Conservation (phyloP, 1,284 basidiomycete genomes). For the Trichosporon sp. region DNA sequence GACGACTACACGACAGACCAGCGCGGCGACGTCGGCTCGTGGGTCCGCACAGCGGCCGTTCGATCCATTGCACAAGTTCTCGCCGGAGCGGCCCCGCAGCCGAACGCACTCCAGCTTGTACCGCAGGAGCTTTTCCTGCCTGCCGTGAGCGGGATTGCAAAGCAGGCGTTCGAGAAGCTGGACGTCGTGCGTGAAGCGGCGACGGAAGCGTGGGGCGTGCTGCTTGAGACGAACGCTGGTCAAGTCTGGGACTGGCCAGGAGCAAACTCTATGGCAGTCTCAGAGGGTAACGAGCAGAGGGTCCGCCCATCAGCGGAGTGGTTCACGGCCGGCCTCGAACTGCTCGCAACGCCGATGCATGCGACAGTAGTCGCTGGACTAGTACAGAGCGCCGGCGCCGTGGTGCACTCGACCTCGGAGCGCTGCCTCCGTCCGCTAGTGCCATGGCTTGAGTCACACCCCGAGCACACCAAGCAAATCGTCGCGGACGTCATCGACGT, state of each 20-base stretch:
- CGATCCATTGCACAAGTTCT: constrained; percentile 42
- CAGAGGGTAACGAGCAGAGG: constrained; percentile 34
- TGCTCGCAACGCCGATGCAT: constrained; percentile 10
- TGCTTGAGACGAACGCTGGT: constrained; percentile 9
- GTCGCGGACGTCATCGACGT: constrained; percentile 57
- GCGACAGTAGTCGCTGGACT: constrained; percentile 63
- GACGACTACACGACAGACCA: constrained; percentile 89
- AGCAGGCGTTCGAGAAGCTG: constrained; percentile 83
- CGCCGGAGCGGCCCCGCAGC: constrained; percentile 12
- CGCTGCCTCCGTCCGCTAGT: constrained; percentile 61
- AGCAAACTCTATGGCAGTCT: constrained; percentile 10
- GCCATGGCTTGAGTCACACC: constrained; percentile 47
- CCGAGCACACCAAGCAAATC: constrained; percentile 52
- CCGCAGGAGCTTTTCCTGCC: constrained; percentile 57
- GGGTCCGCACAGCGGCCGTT: constrained; percentile 75
- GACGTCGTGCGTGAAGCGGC: constrained; percentile 81
- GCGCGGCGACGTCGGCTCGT: constrained; percentile 94
- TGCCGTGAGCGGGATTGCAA: constrained; percentile 65
- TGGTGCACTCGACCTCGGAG: constrained; percentile 70
- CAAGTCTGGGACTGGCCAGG: constrained; percentile 9
- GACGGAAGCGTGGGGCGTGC: constrained; percentile 55
- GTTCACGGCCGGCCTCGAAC: constrained; percentile 10
- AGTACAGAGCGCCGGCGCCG: constrained; percentile 69
- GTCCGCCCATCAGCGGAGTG: constrained; percentile 4
- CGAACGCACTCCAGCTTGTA: constrained; percentile 43